Percentiles rank a stretch among this genome's conserved stretches.
Evolutionary conservation across 1,284 basidiomycete species (phyloP).

Genomic region (Leucoagaricus sp.): DNA sequence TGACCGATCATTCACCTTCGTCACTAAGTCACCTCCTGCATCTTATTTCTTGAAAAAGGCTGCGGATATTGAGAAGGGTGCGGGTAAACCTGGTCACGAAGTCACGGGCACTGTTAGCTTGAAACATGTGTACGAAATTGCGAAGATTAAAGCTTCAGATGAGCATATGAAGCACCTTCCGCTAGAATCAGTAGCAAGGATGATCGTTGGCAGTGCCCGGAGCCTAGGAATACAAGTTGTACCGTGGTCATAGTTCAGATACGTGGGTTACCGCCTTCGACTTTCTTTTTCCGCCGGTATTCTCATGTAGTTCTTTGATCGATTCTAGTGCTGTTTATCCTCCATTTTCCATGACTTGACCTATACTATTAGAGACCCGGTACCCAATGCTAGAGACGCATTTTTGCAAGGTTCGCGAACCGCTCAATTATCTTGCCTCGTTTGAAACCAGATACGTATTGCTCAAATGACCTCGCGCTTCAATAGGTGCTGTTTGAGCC

Average conservation of each 20-base stretch:
- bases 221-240: constrained; percentile 88
- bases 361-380: not conserved
- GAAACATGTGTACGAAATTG: constrained; percentile 99
- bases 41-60: constrained; percentile 94
- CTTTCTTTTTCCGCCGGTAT: constrained; percentile 11
- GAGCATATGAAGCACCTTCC: constrained; percentile 83
- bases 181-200: constrained; percentile 86
- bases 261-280: constrained; percentile 10
- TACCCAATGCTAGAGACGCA: not conserved
- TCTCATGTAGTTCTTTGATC: constrained; percentile 13
- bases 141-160: constrained; percentile 94
- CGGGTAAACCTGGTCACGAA: constrained; percentile 78
- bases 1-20: constrained; percentile 94
- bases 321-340: not conserved
- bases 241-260: constrained; percentile 50
- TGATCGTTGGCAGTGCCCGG: constrained; percentile 83
- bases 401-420: constrained; percentile 11
- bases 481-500: constrained; percentile 5
- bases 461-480: constrained; percentile 4
- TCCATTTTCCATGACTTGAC: not conserved
- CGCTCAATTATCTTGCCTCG: not conserved
- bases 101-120: constrained; percentile 82
- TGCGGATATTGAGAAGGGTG: constrained; percentile 89
- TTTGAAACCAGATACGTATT: constrained; percentile 3
- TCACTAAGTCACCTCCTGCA: constrained; percentile 88